These are phyloP conservation scores for Kwoniella dejecticola DNA, from an alignment of 768 basidiomycete species.

Conservation along the genomic window DNA sequence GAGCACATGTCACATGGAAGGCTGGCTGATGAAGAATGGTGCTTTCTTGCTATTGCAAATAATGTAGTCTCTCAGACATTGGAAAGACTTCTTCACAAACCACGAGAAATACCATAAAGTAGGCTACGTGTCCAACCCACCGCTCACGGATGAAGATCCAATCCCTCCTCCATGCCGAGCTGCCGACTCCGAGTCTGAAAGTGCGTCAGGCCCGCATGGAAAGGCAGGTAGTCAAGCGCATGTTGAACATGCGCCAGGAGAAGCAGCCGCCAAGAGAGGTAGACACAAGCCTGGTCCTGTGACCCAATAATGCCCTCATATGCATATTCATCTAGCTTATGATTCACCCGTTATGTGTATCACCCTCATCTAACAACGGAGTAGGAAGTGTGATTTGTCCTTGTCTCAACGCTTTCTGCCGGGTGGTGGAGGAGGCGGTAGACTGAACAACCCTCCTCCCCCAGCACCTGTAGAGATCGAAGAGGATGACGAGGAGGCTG, in stretches of 20 bases:
- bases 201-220: too few species aligned
- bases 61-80: slow-evolving; percentile 74
- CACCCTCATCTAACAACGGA: too few species aligned
- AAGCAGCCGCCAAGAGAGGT: slow-evolving; percentile 19
- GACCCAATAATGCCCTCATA: background rate
- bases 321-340: background rate
- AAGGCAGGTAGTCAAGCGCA: too few species aligned
- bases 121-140: slow-evolving; percentile 63
- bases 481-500: background rate
- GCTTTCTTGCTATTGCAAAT: too few species aligned
- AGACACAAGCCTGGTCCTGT: slow-evolving; percentile 19
- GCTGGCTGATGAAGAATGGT: too few species aligned
- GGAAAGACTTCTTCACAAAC: slow-evolving; percentile 85
- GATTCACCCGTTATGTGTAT: too few species aligned
- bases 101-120: slow-evolving; percentile 78
- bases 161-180: slow-evolving; percentile 48
- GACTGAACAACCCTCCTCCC: slow-evolving; percentile 44
- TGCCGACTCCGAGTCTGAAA: slow-evolving; percentile 9
- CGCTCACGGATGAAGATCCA: slow-evolving; percentile 50
- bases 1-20: too few species aligned
- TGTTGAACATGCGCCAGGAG: slow-evolving; percentile 25
- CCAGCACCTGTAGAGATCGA: slow-evolving; percentile 16
- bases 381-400: too few species aligned
- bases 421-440: slow-evolving; percentile 50
- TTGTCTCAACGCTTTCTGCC: slow-evolving; percentile 37